A percentile compares a stretch with the other conserved stretches of the same genome.
These are phyloP conservation scores for Suhomyces bokatorum DNA, from an alignment of 1,139 yeast genomes.

Conservation along the genomic window DNA sequence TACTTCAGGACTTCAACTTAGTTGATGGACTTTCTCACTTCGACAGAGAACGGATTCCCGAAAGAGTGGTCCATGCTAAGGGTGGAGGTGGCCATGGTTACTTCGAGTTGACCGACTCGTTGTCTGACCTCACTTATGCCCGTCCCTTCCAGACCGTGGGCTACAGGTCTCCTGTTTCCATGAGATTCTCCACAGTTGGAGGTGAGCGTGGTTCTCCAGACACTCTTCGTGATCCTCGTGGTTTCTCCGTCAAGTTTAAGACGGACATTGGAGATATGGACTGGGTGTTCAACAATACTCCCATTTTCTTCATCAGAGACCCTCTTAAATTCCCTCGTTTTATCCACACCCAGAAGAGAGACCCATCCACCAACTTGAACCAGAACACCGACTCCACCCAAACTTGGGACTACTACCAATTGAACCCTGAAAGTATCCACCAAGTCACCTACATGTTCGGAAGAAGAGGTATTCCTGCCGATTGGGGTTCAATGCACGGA, in stretches of 20 bases:
- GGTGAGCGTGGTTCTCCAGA: constrained; percentile 61
- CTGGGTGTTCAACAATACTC: constrained; percentile 64
- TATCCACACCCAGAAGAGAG: constrained; percentile 67
- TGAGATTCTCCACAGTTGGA: constrained; percentile 62
- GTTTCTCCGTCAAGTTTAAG: constrained; percentile 55
- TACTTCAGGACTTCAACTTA: constrained; percentile 57
- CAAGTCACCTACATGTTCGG: constrained; percentile 63
- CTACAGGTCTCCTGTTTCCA: constrained; percentile 47
- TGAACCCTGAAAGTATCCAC: constrained; percentile 64
- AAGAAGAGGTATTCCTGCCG: constrained; percentile 69
- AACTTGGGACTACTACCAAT: constrained; percentile 67
- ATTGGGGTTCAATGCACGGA: constrained; percentile 67
- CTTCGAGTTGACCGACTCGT: constrained; percentile 59
- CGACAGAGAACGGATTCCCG: constrained; percentile 62
- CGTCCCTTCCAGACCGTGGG: constrained; percentile 50
- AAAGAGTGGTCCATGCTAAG: constrained; percentile 65
- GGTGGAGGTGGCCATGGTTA: constrained; percentile 65
- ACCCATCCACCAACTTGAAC: constrained; percentile 79
- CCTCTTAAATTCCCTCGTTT: constrained; percentile 60
- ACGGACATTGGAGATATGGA: constrained; percentile 62
- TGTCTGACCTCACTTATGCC: constrained; percentile 52
- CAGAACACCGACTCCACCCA: constrained; percentile 57
- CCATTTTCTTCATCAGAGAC: constrained; percentile 58
- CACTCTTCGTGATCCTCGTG: constrained; percentile 61
- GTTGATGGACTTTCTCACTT: constrained; percentile 60